These are phyloP conservation scores for Raphanus sativus DNA, from an alignment of 345 rosid genomes.

Conservation along the genomic window DNA sequence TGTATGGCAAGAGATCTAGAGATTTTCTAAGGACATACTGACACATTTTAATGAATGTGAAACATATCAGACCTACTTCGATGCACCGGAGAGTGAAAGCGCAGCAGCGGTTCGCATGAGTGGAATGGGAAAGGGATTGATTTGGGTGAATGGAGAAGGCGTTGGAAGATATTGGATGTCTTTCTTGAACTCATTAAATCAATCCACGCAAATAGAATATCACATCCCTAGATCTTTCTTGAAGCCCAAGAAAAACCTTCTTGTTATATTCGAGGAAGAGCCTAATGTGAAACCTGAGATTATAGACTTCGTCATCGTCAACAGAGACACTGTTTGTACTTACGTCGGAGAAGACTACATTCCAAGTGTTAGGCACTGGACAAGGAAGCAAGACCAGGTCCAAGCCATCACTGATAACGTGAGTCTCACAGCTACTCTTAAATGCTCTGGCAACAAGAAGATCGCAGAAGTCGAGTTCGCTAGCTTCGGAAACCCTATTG, in stretches of 20 bases:
- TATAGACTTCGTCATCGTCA: constrained; percentile 48
- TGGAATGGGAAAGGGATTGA: constrained; percentile 77
- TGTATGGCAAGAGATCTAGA: not conserved
- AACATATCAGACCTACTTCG: constrained; percentile 55
- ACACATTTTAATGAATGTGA: constrained; percentile 10
- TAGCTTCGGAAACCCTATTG: constrained; percentile 74
- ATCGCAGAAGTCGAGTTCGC: constrained; percentile 69
- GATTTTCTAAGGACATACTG: not conserved
- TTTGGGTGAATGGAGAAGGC: constrained; percentile 83
- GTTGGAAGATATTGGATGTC: constrained; percentile 87
- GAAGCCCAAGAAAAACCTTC: constrained; percentile 59
- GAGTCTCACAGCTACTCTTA: constrained; percentile 51
- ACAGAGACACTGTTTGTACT: constrained; percentile 83
- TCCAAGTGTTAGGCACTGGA: constrained; percentile 61
- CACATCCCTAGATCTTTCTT: constrained; percentile 83
- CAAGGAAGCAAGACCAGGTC: constrained; percentile 41
- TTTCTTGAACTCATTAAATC: constrained; percentile 61
- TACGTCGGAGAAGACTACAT: constrained; percentile 53
- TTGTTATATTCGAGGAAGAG: constrained; percentile 77
- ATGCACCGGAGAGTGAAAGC: constrained; percentile 61
- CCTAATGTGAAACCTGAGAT: constrained; percentile 53
- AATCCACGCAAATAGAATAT: constrained; percentile 74
- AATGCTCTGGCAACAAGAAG: constrained; percentile 52
- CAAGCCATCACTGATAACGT: constrained; percentile 41
- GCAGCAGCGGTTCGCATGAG: constrained; percentile 59